Evolutionary conservation across 768 basidiomycete species (phyloP), one percentile per base, ranked within the genome.

Genomic region (Hemileccinum impolitum): DNA sequence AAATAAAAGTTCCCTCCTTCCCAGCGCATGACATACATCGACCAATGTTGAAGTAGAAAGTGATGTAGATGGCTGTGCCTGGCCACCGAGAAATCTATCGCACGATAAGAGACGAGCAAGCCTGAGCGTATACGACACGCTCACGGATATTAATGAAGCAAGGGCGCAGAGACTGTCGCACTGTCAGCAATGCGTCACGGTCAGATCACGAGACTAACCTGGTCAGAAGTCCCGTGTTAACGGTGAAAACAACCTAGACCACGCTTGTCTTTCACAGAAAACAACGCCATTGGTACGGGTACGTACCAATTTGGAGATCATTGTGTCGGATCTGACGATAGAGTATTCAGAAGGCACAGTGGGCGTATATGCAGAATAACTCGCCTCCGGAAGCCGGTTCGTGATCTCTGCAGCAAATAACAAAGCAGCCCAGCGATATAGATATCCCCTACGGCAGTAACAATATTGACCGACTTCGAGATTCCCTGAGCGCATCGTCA

Each of bases 31-130:
- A 74, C 81, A 57, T 60, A 84, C 82, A 60, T 45, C 81, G 71
- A 21, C 81, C 80, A 32, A 81, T 74, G 59, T 73, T 77, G 54
- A 80, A 82, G 61, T 77, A 84, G 63, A 83, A 84, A 1, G 72
- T 64, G 40, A 82, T 77, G 51, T 83, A 84, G 45, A 81, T 60
- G 66, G 80, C 78, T 0, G 79, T 76, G 1, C 70, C 32, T 0
- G 73, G 74, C 28, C 75, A 75, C 12, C 70, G 67, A 11, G 68
- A 50, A 58, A 81, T 81, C 79, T 82, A 34, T 25, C n/a, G 3
- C 15, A 40, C n/a, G 11, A 32, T 51, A 45, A 47, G 40, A 13
- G 43, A 30, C 32, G 8, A n/a, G 13, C 6, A 17, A 7, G 31
- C n/a, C 11, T 26, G 14, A 17, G 15, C n/a, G 7, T 1, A 47